These are phyloP conservation scores for Aegilops speltoides DNA, from an alignment of 176 grass and related monocot species.

Conservation along the genomic window DNA sequence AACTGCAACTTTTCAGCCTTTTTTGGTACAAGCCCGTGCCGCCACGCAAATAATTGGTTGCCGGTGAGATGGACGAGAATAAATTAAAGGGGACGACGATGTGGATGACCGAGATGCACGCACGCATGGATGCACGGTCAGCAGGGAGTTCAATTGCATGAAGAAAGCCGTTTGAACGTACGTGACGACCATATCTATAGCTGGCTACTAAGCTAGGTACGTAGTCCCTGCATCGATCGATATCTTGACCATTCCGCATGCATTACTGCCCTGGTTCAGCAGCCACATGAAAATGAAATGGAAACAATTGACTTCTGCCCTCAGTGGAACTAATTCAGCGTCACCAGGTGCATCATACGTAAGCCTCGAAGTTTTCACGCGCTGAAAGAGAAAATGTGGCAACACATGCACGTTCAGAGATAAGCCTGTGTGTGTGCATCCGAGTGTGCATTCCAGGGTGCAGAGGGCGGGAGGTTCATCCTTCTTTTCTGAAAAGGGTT, in stretches of 20 bases:
- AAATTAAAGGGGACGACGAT: slow-evolving; percentile 3
- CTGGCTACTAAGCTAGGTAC: no score
- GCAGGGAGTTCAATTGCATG: slow-evolving; percentile 35
- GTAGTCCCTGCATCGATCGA: neutral
- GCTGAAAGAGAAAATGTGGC: neutral
- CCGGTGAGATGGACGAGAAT: neutral
- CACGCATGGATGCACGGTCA: neutral
- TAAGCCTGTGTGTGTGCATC: no score
- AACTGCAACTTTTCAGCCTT: slow-evolving; percentile 21
- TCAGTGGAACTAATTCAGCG: neutral
- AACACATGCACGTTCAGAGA: no score
- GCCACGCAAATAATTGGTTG: neutral
- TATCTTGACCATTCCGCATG: slow-evolving; percentile 31
- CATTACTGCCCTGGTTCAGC: neutral
- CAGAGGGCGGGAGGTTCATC: no score
- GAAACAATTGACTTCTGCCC: neutral
- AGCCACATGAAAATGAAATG: slow-evolving; percentile 1
- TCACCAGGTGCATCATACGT: neutral
- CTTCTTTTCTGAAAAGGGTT: no score
- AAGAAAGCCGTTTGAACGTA: slow-evolving; percentile 31
- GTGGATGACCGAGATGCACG: neutral
- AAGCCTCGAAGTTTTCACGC: neutral
- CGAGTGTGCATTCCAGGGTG: no score
- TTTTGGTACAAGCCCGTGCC: slow-evolving; percentile 20
- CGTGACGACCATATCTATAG: neutral